Evolutionary conservation across 1,284 basidiomycete species (phyloP), one percentile per base, ranked within the genome.

Genomic region (Puccinia triticina): DNA sequence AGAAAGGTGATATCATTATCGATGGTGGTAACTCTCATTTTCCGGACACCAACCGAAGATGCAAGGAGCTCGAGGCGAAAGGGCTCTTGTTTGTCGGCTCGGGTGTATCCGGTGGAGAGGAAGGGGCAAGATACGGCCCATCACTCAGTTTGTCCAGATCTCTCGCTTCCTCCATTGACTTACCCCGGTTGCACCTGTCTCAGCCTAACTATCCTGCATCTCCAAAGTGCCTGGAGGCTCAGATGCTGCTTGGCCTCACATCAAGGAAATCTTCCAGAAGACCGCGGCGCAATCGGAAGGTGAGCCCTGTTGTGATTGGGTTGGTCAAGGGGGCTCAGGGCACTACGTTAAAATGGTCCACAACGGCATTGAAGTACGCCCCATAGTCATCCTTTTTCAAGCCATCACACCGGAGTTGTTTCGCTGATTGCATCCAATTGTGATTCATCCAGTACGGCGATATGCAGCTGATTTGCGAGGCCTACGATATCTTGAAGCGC

Each of bases 271-370:
- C 87, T 98, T 99, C 92, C 97, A 99, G 90, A 94, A 94, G 88
- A 93, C 95, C 77, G 92, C 97, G 85, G 97, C 97, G 83, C 95
- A 99, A 88, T 94, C 93, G 84, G 91, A 95, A 83, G 95, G 95
- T 85, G 94, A 96, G 88, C 95, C 97, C 75, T 99, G 97, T 91
- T 98, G 96, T 88, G 97, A 99, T 90, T 99, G 97, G 96, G 96
- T 99, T 87, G 97, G 97, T 82, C 93, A 94, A 88, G 93, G 92
- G 84, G 97, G 96, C 85, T 91, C 95, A 67, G 94, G 95, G 71
- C 94, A 96, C 90, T 96, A 95, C 88, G 93, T 96, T 88, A 98
- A 97, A 91, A 96, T 98, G 96, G 97, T 99, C 84, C 97, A 98
- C 91, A 98, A 98, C 86, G 95, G 94, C 92, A 89, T 88, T 84